Percentiles rank a stretch among this genome's conserved stretches.
Evolutionary conservation across 1,284 basidiomycete species (phyloP).

Genomic region (Leccinum subrobustum): DNA sequence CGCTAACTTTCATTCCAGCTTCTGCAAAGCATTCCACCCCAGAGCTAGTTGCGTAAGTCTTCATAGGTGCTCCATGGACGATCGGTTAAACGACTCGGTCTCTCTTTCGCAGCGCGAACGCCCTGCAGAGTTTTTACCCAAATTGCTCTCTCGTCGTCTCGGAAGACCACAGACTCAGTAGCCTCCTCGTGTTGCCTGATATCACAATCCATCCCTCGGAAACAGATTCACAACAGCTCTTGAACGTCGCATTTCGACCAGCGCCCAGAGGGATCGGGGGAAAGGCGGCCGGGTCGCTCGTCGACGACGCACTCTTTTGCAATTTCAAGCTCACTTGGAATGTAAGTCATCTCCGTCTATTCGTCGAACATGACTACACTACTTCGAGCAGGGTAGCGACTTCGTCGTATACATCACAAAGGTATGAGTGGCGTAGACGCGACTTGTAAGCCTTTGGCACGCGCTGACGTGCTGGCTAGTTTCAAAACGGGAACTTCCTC

Average conservation of each 20-base stretch:
- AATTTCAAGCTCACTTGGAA: slow-evolving; percentile 59
- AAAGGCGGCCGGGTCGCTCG: slow-evolving; percentile 48
- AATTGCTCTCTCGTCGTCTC: slow-evolving; percentile 59
- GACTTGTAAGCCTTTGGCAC: background rate
- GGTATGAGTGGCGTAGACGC: slow-evolving; percentile 20
- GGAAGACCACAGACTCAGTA: slow-evolving; percentile 43
- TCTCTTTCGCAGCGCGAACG: slow-evolving; percentile 41
- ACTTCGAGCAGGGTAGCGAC: slow-evolving; percentile 38
- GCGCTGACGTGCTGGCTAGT: slow-evolving; percentile 39
- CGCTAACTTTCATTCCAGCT: slow-evolving; percentile 35
- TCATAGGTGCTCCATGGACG: background rate
- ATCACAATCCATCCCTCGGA: slow-evolving; percentile 39
- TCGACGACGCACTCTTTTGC: slow-evolving; percentile 52
- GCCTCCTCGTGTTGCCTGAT: slow-evolving; percentile 53
- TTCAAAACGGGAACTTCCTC: slow-evolving; percentile 38
- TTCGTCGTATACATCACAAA: slow-evolving; percentile 48
- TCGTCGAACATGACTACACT: background rate
- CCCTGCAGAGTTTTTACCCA: slow-evolving; percentile 58
- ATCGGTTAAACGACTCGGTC: background rate
- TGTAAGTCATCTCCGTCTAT: slow-evolving; percentile 36
- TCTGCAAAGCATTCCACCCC: slow-evolving; percentile 49
- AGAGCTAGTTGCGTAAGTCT: slow-evolving; percentile 44
- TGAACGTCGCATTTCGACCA: slow-evolving; percentile 49
- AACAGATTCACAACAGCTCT: slow-evolving; percentile 43
- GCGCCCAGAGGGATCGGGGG: slow-evolving; percentile 42